Percentiles rank a stretch among this genome's conserved stretches.
phyloP scores from a whole-genome alignment of 257 asterid species.

The Solanum piurae region DNA sequence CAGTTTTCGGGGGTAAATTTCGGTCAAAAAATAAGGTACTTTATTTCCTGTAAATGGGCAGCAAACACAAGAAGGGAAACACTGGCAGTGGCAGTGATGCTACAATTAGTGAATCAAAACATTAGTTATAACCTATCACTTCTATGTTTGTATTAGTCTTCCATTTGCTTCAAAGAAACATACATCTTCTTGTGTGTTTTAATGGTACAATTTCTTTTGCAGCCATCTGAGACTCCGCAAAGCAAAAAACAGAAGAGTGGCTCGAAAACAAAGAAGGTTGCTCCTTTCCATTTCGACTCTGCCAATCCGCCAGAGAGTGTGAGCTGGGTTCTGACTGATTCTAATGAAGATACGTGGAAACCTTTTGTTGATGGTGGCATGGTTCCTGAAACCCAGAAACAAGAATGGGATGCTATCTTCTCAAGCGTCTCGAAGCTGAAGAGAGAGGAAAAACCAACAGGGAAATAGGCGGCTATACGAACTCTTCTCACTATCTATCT shows the following conservation, averaged over 20 bases:
- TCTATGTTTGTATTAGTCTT: neutral
- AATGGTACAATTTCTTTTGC: neutral
- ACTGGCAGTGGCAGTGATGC: neutral
- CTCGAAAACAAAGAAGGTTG: neutral
- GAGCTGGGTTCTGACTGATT: conserved; percentile 6
- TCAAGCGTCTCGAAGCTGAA: conserved; percentile 7
- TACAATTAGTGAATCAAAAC: neutral
- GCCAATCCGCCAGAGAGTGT: conserved; percentile 10
- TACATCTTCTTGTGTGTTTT: neutral
- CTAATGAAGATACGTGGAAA: conserved; percentile 2
- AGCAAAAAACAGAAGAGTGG: conserved; percentile 10
- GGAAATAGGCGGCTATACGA: neutral
- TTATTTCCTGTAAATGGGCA: conserved; percentile 13
- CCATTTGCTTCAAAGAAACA: neutral
- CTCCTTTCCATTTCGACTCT: conserved; percentile 8
- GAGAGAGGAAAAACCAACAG: neutral
- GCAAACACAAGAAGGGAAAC: conserved; percentile 4
- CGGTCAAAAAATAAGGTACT: conserved; percentile 23
- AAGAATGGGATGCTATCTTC: conserved; percentile 9
- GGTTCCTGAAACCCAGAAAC: neutral
- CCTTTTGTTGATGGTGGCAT: neutral
- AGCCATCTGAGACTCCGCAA: conserved; percentile 8
- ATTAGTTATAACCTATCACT: neutral
- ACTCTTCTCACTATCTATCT: neutral
- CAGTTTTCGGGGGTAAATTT: conserved; percentile 8